phyloP scores from a whole-genome alignment of 2,329 filamentous ascomycete genomes.

The Ophiocordyceps unilateralis region DNA sequence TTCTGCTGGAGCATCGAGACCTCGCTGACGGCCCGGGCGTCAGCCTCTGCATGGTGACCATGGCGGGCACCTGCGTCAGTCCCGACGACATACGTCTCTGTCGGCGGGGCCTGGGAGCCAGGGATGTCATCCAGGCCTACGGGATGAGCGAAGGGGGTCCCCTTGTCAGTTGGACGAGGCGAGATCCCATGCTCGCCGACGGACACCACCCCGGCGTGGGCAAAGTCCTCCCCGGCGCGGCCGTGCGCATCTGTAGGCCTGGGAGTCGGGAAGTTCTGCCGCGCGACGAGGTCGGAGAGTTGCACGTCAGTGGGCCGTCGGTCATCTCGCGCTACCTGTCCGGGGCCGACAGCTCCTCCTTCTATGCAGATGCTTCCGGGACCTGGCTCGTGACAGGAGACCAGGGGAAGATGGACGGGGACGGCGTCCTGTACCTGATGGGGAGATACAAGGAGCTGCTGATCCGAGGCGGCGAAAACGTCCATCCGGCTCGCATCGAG shows the following conservation, averaged over 20 bases:
- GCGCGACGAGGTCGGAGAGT: constrained; percentile 18
- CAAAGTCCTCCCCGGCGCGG: constrained; percentile 20
- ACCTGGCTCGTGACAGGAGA: constrained; percentile 24
- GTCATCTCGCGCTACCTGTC: constrained; percentile 18
- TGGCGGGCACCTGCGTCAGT: constrained; percentile 15
- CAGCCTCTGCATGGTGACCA: constrained; percentile 15
- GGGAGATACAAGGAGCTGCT: constrained; percentile 28
- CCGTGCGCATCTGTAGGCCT: constrained; percentile 18
- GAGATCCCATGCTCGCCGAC: constrained; percentile 11
- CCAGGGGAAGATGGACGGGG: constrained; percentile 19
- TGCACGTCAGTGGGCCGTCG: constrained; percentile 20
- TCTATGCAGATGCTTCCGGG: constrained; percentile 17
- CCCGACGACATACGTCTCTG: constrained; percentile 16
- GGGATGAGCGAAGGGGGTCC: constrained; percentile 28
- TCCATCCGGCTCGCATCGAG: constrained; percentile 21
- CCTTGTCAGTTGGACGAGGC: constrained; percentile 20
- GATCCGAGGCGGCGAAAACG: constrained; percentile 26
- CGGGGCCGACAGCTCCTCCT: constrained; percentile 9
- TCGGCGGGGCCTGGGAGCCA: constrained; percentile 13
- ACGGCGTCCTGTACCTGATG: constrained; percentile 20
- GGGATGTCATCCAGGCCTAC: constrained; percentile 19
- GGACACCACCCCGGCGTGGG: constrained; percentile 23
- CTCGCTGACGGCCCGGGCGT: constrained; percentile 11
- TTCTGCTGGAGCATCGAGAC: constrained; percentile 12
- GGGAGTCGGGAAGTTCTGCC: constrained; percentile 11